These are phyloP conservation scores for Coniella vitis DNA, from an alignment of 2,329 filamentous ascomycete species.

Conservation along the genomic window DNA sequence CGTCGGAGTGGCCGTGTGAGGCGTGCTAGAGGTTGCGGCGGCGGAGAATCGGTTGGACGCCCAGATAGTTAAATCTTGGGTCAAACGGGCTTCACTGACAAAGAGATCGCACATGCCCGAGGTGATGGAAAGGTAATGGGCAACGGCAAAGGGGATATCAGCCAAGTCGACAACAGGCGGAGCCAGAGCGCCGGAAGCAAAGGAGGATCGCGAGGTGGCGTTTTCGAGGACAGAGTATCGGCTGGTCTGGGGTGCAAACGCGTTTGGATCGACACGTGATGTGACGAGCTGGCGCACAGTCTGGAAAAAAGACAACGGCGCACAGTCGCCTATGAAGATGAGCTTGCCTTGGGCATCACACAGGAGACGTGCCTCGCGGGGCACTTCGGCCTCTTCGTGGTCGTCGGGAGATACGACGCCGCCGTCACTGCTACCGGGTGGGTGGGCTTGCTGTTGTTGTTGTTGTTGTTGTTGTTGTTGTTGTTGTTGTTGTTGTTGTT, in stretches of 20 bases:
- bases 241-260: slow-evolving; percentile 44
- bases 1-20: too few species aligned
- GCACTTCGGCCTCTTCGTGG: slow-evolving; percentile 46
- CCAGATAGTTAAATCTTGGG: slow-evolving; percentile 37
- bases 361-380: slow-evolving; percentile 44
- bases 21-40: too few species aligned
- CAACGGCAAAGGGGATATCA: slow-evolving; percentile 25
- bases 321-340: slow-evolving; percentile 51
- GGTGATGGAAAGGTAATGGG: slow-evolving; percentile 33
- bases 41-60: slow-evolving; percentile 23
- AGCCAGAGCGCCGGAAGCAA: slow-evolving; percentile 23
- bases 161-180: slow-evolving; percentile 24
- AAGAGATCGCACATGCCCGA: slow-evolving; percentile 44
- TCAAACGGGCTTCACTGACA: slow-evolving; percentile 29
- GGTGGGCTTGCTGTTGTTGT: neutral
- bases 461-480: too few species aligned
- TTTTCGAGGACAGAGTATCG: slow-evolving; percentile 45
- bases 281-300: slow-evolving; percentile 47
- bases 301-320: slow-evolving; percentile 49
- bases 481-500: too few species aligned
- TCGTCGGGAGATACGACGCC: slow-evolving; percentile 15
- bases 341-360: slow-evolving; percentile 47
- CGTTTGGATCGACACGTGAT: slow-evolving; percentile 38
- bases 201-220: slow-evolving; percentile 28
- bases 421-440: slow-evolving; percentile 26